These are phyloP conservation scores for Corylus heterophylla DNA, from an alignment of 306 rosid species.

Conservation along the genomic window DNA sequence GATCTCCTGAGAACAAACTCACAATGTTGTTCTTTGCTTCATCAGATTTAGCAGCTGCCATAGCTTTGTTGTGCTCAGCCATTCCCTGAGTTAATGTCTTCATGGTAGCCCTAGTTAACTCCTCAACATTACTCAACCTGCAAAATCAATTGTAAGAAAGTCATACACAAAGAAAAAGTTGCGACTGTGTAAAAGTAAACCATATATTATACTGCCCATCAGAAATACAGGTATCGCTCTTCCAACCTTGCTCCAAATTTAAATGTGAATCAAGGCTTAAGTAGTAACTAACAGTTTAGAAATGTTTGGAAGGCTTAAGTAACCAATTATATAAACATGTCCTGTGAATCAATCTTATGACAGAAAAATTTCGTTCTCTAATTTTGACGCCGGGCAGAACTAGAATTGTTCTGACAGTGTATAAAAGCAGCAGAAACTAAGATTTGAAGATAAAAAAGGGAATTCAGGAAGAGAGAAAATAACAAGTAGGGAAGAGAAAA, in stretches of 20 bases:
- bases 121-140: conserved; percentile 87
- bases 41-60: conserved; percentile 91
- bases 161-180: not conserved
- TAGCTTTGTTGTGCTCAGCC: conserved; percentile 91
- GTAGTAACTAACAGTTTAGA: too few species aligned
- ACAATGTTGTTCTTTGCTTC: conserved; percentile 87
- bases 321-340: not conserved
- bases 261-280: too few species aligned
- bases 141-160: conserved; percentile 1
- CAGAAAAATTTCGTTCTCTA: not conserved
- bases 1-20: conserved; percentile 40
- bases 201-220: not conserved
- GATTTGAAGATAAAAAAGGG: too few species aligned
- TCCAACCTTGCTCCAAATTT: not conserved
- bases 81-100: conserved; percentile 96
- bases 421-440: too few species aligned
- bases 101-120: conserved; percentile 85
- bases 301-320: not conserved
- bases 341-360: not conserved
- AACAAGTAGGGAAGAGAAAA: too few species aligned
- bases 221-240: not conserved
- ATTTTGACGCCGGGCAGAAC: too few species aligned
- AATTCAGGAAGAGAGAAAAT: too few species aligned
- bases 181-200: not conserved
- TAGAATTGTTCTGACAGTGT: too few species aligned